Evolutionary conservation across 1,284 basidiomycete species (phyloP).

Genomic region (Mycocalia duriaeana): DNA sequence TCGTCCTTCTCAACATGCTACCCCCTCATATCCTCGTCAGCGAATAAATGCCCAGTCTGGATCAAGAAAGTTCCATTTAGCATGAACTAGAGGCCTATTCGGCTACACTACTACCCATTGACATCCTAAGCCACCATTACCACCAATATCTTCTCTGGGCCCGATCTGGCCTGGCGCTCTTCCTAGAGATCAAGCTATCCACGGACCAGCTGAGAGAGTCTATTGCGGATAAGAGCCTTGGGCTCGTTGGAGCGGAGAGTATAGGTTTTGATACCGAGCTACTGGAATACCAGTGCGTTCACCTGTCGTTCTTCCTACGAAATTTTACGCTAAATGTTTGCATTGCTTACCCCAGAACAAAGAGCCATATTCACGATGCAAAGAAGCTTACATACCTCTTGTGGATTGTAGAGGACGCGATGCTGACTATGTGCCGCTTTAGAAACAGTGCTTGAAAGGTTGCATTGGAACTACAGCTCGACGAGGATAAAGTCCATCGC

Average conservation of each 20-base stretch:
- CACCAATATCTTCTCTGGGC: constrained; percentile 52
- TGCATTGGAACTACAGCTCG: constrained; percentile 62
- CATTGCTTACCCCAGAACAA: too few species aligned
- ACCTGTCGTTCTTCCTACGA: constrained; percentile 9
- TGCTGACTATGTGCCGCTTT: constrained; percentile 17
- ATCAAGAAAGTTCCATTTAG: constrained; percentile 54
- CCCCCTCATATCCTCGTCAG: constrained; percentile 39
- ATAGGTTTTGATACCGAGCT: constrained; percentile 79
- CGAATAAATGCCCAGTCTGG: constrained; percentile 44
- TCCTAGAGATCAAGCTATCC: constrained; percentile 53
- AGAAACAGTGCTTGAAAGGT: constrained; percentile 68
- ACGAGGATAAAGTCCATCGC: constrained; percentile 65
- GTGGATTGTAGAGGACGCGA: constrained; percentile 17
- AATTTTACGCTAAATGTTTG: neutral
- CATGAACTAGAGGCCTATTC: constrained; percentile 59
- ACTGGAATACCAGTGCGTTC: constrained; percentile 72
- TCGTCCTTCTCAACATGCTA: constrained; percentile 49
- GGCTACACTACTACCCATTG: constrained; percentile 32
- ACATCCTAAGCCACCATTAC: constrained; percentile 41
- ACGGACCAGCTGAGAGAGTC: constrained; percentile 73
- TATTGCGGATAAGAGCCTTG: constrained; percentile 62
- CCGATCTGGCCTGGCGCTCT: too few species aligned
- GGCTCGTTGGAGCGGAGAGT: constrained; percentile 71
- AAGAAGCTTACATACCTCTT: constrained; percentile 77
- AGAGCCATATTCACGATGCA: constrained; percentile 81